These are phyloP conservation scores for Claviceps pazoutovae DNA, from an alignment of 2,329 filamentous ascomycete genomes.

Conservation along the genomic window DNA sequence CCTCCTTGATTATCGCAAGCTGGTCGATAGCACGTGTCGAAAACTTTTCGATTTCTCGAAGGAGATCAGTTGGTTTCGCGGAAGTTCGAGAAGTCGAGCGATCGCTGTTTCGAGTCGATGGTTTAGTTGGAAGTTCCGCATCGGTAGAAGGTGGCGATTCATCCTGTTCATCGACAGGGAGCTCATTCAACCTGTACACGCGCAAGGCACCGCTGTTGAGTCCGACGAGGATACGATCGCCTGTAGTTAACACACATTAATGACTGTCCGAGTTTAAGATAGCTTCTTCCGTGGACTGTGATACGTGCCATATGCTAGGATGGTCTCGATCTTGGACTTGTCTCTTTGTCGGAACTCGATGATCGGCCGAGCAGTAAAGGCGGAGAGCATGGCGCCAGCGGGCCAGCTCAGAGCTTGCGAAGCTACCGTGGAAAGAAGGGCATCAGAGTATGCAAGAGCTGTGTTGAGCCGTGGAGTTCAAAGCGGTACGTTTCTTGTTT, in stretches of 20 bases:
- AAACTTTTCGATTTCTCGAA: conserved; percentile 91
- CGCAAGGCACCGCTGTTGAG: conserved; percentile 79
- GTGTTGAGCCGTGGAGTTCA: neutral
- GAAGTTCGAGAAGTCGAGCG: conserved; percentile 15
- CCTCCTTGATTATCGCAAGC: conserved; percentile 89
- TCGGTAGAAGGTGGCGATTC: conserved; percentile 16
- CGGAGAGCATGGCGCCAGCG: conserved; percentile 68
- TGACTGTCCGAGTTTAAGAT: neutral
- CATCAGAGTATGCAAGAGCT: neutral
- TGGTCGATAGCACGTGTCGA: conserved; percentile 82
- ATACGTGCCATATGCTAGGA: conserved; percentile 67
- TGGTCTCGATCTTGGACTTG: conserved; percentile 94
- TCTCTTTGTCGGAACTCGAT: conserved; percentile 93
- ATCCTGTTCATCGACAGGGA: conserved; percentile 20
- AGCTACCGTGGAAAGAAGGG: conserved; percentile 15
- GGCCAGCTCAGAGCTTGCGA: conserved; percentile 26
- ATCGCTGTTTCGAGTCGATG: conserved; percentile 16
- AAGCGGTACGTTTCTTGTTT: neutral
- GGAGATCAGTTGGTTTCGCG: conserved; percentile 58
- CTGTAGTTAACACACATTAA: conserved; percentile 23
- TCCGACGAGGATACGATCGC: conserved; percentile 83
- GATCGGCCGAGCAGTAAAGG: conserved; percentile 90
- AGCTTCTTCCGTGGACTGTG: neutral
- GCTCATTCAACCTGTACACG: conserved; percentile 80
- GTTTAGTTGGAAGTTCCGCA: conserved; percentile 14